phyloP scores from a whole-genome alignment of 257 asterid genomes.

The Nicotiana undulata region DNA sequence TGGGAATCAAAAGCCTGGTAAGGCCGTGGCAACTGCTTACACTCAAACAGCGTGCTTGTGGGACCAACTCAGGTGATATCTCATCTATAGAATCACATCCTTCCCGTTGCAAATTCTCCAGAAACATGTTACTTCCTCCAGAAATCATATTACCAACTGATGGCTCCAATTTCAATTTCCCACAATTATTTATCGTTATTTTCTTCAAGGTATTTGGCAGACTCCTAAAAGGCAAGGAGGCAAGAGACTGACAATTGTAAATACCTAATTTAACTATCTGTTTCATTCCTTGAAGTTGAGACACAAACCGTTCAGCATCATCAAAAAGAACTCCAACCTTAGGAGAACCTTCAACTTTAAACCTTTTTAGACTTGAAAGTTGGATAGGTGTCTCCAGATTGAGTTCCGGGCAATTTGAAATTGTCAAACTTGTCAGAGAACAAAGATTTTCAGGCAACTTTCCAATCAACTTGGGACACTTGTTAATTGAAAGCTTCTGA shows the following conservation, averaged over 20 bases:
- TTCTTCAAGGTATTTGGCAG: neutral
- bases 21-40: neutral
- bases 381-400: neutral
- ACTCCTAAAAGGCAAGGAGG: neutral
- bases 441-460: constrained; percentile 1
- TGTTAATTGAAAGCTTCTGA: neutral
- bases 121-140: neutral
- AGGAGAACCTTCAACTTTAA: neutral
- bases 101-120: fast-evolving
- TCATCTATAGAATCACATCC: neutral
- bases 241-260: neutral
- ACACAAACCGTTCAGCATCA: neutral
- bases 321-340: neutral
- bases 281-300: neutral
- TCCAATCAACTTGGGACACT: constrained; percentile 1
- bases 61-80: neutral
- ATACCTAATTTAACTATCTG: neutral
- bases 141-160: neutral
- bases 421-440: neutral
- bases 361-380: neutral
- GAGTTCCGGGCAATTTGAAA: neutral
- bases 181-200: fast-evolving
- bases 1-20: neutral
- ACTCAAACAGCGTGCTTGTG: fast-evolving
- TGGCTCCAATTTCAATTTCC: neutral